Evolutionary conservation across 495 filamentous ascomycete genomes (phyloP), one percentile per base, ranked within the genome.

Genomic region (Annulohypoxylon maeteangense): DNA sequence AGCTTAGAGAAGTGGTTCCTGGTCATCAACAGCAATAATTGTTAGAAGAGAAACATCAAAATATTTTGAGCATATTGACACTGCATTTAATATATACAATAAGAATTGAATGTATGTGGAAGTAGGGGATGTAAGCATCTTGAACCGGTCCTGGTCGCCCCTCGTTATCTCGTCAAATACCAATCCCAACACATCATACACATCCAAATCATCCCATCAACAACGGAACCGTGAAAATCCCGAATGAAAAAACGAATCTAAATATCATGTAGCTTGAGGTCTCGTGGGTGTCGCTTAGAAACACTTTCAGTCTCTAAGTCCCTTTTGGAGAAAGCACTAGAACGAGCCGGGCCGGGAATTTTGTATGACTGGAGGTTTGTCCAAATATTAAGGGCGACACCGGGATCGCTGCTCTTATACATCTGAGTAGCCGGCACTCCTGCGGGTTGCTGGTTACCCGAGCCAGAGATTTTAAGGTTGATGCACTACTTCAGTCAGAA

Each of bases 401-500:
- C 81, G 8, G 78, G 75, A 54, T 83, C 80, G 0, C 60, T 76
- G 10, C 66, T 53, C 36, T 71, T 74, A 42, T 82, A 82, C 61
- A 82, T 53, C 54, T 53, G 64, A 7, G 53, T 79, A 22, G 78
- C 80, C 6, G 71, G 48, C 8, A 75, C 40, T 0, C 70, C 78
- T 27, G 68, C 62, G 0, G 55, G 64, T 48, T 71, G 44, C 59
- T 81, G 84, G 55, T 83, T 86, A 32, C 87, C 87, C n/a, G 81
- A 79, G 54, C 90, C 87, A 6, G 85, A 85, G 45, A 92, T 81
- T 65, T 88, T 82, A 55, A 91, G 74, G 31, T 74, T 74, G 38
- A 74, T 62, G 36, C 70, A 74, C 66, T 72, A 65, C 38, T 23
- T 32, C 20, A n/a, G 38, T 56, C 23, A 68, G 68, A n/a, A 51